Evolutionary conservation across 169 alveolate genomes (phyloP).

Genomic region (Plasmodium ovale): DNA sequence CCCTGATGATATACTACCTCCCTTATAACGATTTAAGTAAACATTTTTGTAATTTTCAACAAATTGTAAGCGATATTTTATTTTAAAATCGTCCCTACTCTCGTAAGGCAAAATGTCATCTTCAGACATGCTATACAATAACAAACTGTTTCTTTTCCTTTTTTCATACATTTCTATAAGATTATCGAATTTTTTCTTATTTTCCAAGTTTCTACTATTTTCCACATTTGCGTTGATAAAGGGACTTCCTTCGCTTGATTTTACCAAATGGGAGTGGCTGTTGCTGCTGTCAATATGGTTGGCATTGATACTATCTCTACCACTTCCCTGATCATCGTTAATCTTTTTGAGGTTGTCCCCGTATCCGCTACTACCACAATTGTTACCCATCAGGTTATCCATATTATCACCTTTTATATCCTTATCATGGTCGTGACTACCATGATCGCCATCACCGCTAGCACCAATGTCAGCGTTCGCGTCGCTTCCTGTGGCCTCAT

Average conservation of each 20-base stretch:
- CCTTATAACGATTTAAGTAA: background rate
- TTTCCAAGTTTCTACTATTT: background rate
- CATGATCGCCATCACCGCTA: background rate
- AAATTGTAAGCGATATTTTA: constrained; percentile 4
- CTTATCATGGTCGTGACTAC: background rate
- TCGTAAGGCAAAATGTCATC: background rate
- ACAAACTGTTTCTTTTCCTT: constrained; percentile 10
- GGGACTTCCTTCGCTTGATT: background rate
- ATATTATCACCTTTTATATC: background rate
- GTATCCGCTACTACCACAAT: constrained; percentile 4
- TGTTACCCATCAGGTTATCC: background rate
- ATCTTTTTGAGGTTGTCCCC: no score
- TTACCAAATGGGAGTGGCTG: background rate
- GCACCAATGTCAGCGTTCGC: background rate
- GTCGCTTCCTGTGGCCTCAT: background rate
- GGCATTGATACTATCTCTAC: background rate
- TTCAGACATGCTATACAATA: background rate
- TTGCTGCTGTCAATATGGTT: no score
- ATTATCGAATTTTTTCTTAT: constrained; percentile 9
- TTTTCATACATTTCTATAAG: constrained; percentile 16
- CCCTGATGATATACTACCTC: background rate
- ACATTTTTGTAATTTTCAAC: constrained; percentile 9
- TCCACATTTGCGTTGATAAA: no score
- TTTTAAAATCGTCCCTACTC: background rate
- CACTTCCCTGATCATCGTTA: background rate